Base-by-base conservation (phyloP, 1,284 basidiomycete genomes). In the Fomitiporia mediterranea region DNA sequence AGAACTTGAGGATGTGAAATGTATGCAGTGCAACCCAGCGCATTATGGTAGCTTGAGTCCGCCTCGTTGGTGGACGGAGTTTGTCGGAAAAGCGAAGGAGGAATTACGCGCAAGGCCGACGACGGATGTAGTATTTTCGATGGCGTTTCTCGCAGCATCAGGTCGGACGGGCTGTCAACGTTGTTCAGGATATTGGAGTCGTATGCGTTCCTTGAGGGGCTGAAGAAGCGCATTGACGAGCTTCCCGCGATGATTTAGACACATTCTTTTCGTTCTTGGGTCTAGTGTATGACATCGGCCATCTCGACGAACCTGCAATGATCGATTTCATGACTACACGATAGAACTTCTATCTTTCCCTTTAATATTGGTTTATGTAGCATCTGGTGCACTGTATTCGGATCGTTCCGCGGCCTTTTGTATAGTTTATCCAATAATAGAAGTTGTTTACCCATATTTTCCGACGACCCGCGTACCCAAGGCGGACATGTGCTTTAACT, bases 61-160 rank as follows among this genome's bases (percentile, higher is more conserved):
- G 19, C 86, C 85, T 25, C 76, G 77, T 65, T 89, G 86, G 86
- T 89, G 85, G 85, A 68, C 67, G 32, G 77, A 80, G 59, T 89
- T 79, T 62, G 74, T 77, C 65, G 73, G 65, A 64, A 66, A 71
- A 58, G 86, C 84, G 40, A 76, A 65, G 63, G 76, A 76, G 64
- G 84, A 88, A 64, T 67, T 88, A 55, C 69, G 70, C 25, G 61
- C 67, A 47, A 70, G 83, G 49, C 86, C 86, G 28, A 78, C 78
- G 58, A 76, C 81, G 23, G 78, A 78, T 25, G 72, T 78, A 39
- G 76, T 89, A 38, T 87, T 88, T 65, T 72, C 73, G 40, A 70
- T 83, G 65, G 69, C 73, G 39, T 89, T 86, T 65, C 63, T 89
- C 50, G 78, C 80, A 35, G 68, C 74, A 61, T 79, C 74, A 23